Percentiles rank a stretch among this genome's conserved stretches.
These are phyloP conservation scores for Sphenostylis stenocarpa DNA, from an alignment of 306 rosid species.

Conservation along the genomic window DNA sequence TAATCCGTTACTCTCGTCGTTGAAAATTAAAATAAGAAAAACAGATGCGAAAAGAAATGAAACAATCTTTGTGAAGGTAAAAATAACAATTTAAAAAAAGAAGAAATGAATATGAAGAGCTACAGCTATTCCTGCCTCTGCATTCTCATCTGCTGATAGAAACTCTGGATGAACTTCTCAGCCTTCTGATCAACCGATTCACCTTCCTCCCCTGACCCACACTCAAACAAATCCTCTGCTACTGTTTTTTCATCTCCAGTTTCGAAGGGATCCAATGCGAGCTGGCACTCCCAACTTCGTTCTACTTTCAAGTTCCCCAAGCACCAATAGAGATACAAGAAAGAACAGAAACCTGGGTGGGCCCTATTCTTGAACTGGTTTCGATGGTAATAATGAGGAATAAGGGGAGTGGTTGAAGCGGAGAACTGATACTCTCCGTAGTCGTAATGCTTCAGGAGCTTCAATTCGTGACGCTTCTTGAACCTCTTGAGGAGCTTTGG, in stretches of 20 bases:
- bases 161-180: slow-evolving; percentile 64
- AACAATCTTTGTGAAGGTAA: not conserved
- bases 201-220: slow-evolving; percentile 40
- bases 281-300: slow-evolving; percentile 27
- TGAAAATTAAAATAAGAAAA: too few species aligned
- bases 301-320: slow-evolving; percentile 35
- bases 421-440: slow-evolving; percentile 50
- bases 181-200: slow-evolving; percentile 70
- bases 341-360: slow-evolving; percentile 33
- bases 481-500: slow-evolving; percentile 48
- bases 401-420: slow-evolving; percentile 55
- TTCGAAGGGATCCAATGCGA: not conserved
- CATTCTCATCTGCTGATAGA: slow-evolving; percentile 62
- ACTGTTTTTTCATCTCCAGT: not conserved
- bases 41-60: too few species aligned
- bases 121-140: slow-evolving; percentile 51
- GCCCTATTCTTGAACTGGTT: slow-evolving; percentile 25
- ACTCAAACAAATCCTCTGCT: not conserved
- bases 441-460: slow-evolving; percentile 43
- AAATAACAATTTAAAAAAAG: not conserved
- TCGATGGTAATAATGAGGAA: not conserved
- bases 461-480: slow-evolving; percentile 29
- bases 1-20: too few species aligned
- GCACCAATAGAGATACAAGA: slow-evolving; percentile 50
- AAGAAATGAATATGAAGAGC: not conserved